Evolutionary conservation across 1,284 basidiomycete species (phyloP), one percentile per base, ranked within the genome.

Genomic region (Pseudozyma tsukubaensis): DNA sequence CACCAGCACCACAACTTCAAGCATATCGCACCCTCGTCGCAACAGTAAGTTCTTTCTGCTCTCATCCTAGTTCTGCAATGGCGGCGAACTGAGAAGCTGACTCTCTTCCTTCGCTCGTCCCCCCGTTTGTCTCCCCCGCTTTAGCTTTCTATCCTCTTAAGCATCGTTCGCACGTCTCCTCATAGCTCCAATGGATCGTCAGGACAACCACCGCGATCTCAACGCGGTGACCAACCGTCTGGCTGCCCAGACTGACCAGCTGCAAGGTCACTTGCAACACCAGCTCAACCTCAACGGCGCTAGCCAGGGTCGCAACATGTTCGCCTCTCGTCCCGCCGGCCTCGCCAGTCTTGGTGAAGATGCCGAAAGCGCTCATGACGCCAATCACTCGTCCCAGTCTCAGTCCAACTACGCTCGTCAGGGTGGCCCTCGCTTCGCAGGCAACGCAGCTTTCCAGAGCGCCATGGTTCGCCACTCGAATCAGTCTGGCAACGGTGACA

Each of bases 391-490:
- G 43, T 51, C 39, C 37, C 58, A 69, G 45, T 34, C 53, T 14
- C 59, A 64, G 34, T 51, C 64, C 29, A 45, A 50, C 16, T 65
- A 51, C 42, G 12, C 52, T 19, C 68, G 74, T 35, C 77, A 78
- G 42, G 70, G 63, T 3, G 79, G 72, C 8, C 78, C 80, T 53
- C 72, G 79, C 19, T 82, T 81, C 39, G 77, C 80, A 10, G 79
- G 77, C 36, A 82, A 77, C 48, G 79, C 76, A 16, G 79, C 79
- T 34, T 81, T 79, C 45, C 80, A 82, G 58, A 74, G 70, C 50
- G 78, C 74, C 52, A 59, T 79, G 40, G 80, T 77, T 40, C 72
- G 80, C 14, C 73, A 80, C 42, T 60, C 65, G 19, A 63, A 55
- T n/a, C 68, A 72, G 32, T 14, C 59, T 29, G 58, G 48, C 42